phyloP scores from a whole-genome alignment of 2,329 filamentous ascomycete species.

The Phyllosticta capitalensis region DNA sequence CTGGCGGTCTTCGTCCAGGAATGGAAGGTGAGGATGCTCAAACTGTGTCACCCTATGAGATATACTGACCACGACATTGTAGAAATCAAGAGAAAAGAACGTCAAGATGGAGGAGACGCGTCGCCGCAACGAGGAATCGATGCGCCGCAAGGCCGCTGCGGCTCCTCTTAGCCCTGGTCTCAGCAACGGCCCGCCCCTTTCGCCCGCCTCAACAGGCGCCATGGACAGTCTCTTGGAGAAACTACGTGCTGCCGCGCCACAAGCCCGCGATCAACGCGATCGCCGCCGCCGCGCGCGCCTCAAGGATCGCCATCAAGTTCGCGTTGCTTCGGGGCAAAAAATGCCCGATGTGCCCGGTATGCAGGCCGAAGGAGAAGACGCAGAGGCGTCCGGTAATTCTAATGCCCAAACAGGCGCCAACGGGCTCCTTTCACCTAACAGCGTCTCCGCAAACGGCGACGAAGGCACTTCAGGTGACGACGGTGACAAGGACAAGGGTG shows the following conservation, averaged over 20 bases:
- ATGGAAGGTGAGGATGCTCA: constrained; percentile 60
- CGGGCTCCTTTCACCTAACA: constrained; percentile 43
- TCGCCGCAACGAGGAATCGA: constrained; percentile 77
- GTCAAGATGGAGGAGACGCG: constrained; percentile 68
- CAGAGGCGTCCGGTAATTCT: constrained; percentile 27
- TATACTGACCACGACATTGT: constrained; percentile 11
- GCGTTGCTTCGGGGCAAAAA: constrained; percentile 79
- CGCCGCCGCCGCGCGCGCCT: constrained; percentile 75
- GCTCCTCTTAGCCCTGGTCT: constrained; percentile 31
- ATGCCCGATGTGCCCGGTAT: constrained; percentile 65
- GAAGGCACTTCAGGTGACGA: constrained; percentile 14
- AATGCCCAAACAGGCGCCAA: constrained; percentile 15
- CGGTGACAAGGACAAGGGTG: constrained; percentile 8
- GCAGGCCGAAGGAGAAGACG: constrained; percentile 34
- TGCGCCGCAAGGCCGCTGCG: constrained; percentile 64
- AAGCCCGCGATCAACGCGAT: constrained; percentile 81
- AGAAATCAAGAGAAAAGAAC: constrained; percentile 92
- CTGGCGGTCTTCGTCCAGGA: constrained; percentile 81
- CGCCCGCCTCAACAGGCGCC: constrained; percentile 68
- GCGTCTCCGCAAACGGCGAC: constrained; percentile 20
- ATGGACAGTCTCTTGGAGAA: constrained; percentile 97
- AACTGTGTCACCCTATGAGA: not conserved
- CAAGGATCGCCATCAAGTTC: constrained; percentile 83
- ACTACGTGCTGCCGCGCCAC: constrained; percentile 81
- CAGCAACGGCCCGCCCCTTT: constrained; percentile 32